phyloP scores from a whole-genome alignment of 2,329 filamentous ascomycete genomes.

The Escovopsis weberi region DNA sequence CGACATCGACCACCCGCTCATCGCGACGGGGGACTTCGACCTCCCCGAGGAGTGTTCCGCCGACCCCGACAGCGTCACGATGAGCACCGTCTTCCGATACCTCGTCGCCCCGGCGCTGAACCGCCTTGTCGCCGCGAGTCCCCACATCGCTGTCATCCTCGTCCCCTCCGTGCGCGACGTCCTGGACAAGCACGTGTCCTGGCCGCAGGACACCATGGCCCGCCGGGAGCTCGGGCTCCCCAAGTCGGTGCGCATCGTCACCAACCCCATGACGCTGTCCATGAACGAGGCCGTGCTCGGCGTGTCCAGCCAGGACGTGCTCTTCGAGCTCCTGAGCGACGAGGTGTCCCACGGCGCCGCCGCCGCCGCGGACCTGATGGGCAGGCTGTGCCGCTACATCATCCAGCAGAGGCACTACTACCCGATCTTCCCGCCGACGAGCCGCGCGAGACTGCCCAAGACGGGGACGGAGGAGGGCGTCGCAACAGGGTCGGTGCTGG shows the following conservation, averaged over 20 bases:
- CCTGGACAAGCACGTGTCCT: constrained; percentile 71
- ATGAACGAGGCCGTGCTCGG: constrained; percentile 79
- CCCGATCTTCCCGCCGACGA: constrained; percentile 71
- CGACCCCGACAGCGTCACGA: constrained; percentile 64
- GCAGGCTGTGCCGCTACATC: constrained; percentile 59
- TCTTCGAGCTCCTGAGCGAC: constrained; percentile 68
- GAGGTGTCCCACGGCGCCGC: constrained; percentile 33
- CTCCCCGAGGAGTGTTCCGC: constrained; percentile 51
- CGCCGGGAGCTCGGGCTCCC: constrained; percentile 64
- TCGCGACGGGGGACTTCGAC: constrained; percentile 69
- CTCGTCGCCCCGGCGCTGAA: constrained; percentile 62
- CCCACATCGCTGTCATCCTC: constrained; percentile 66
- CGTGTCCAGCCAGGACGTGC: constrained; percentile 67
- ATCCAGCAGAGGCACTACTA: constrained; percentile 87
- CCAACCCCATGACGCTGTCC: constrained; percentile 79
- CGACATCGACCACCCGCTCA: constrained; percentile 77
- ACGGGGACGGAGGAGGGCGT: constrained; percentile 44
- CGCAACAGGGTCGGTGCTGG: constrained; percentile 63
- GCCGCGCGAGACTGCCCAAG: constrained; percentile 51
- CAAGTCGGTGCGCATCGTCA: constrained; percentile 61
- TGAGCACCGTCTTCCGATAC: constrained; percentile 71
- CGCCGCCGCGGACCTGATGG: constrained; percentile 39
- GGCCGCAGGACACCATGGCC: constrained; percentile 53
- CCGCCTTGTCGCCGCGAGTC: constrained; percentile 54
- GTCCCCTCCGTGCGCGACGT: constrained; percentile 73